Conservation (phyloP, 1,284 basidiomycete genomes). For the Apiotrichum gamsii region DNA sequence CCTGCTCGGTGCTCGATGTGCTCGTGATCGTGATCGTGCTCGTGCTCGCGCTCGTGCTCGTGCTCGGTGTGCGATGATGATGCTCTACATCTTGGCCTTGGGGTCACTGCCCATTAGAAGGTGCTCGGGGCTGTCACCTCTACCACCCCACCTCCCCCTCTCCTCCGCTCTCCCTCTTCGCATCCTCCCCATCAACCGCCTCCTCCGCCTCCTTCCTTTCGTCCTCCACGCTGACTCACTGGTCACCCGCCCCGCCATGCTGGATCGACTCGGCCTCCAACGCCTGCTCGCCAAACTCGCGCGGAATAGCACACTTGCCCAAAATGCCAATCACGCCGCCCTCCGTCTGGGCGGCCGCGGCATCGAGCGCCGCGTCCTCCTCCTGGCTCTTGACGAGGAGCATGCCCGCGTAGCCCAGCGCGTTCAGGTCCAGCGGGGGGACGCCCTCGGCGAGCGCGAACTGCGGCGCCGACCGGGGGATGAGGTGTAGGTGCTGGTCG, state of each 20-base stretch:
- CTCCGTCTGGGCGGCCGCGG: slow-evolving; percentile 8
- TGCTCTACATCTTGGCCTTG: slow-evolving; percentile 2
- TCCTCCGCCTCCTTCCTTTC: neutral
- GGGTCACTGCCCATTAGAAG: neutral
- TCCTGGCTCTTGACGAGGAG: slow-evolving; percentile 70
- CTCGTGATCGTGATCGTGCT: too few relatives aligned
- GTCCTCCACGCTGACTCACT: slow-evolving; percentile 1
- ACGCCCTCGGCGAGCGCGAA: slow-evolving; percentile 27
- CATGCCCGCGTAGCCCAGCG: slow-evolving; percentile 81
- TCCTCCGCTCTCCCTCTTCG: too few relatives aligned
- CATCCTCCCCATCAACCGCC: too few relatives aligned
- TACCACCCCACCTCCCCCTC: too few relatives aligned
- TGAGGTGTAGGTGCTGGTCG: slow-evolving; percentile 73
- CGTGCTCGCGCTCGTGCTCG: too few relatives aligned
- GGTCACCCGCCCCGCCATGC: slow-evolving; percentile 13
- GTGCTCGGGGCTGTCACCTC: too few relatives aligned
- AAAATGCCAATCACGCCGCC: slow-evolving; percentile 36
- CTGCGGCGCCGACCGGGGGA: slow-evolving; percentile 57
- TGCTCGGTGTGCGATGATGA: too few relatives aligned
- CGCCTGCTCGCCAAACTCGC: slow-evolving; percentile 40
- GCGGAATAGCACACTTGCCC: slow-evolving; percentile 35
- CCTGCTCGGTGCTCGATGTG: too few relatives aligned
- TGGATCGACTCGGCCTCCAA: slow-evolving; percentile 26
- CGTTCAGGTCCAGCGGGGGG: slow-evolving; percentile 60
- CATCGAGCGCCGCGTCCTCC: slow-evolving; percentile 61